Percentiles rank a stretch among this genome's conserved stretches.
Evolutionary conservation across 2,329 filamentous ascomycete species (phyloP).

Genomic region (Claviceps monticola): DNA sequence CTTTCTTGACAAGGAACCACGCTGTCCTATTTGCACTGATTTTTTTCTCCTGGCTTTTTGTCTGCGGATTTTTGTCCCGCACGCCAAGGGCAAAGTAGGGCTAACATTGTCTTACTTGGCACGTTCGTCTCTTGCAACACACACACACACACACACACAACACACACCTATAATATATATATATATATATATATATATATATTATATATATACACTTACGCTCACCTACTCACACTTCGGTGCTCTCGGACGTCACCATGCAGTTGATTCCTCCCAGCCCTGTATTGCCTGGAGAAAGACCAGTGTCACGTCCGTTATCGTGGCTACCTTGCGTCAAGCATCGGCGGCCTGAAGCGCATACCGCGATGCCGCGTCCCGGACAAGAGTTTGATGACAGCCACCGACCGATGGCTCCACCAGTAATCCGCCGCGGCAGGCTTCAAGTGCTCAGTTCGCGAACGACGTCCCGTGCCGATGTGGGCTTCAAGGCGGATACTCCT

Average conservation of each 20-base stretch:
- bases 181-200: neutral
- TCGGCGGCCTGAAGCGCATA: slow-evolving; percentile 6
- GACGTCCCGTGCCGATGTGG: neutral
- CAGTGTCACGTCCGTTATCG: slow-evolving; percentile 4
- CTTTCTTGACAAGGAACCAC: too few relatives aligned
- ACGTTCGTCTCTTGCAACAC: too few relatives aligned
- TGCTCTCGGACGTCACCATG: too few relatives aligned
- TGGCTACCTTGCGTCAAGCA: slow-evolving; percentile 12
- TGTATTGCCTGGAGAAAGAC: neutral
- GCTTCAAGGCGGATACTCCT: neutral
- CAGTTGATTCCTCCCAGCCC: too few relatives aligned
- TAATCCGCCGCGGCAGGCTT: neutral
- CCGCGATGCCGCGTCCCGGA: slow-evolving; percentile 18
- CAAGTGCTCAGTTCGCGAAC: neutral
- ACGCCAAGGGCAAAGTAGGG: too few relatives aligned
- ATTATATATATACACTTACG: neutral
- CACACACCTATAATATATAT: too few relatives aligned
- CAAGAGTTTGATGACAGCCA: slow-evolving; percentile 20
- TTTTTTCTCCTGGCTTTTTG: too few relatives aligned
- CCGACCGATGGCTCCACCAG: slow-evolving; percentile 8
- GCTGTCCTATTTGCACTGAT: too few relatives aligned
- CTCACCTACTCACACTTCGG: neutral
- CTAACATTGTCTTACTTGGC: too few relatives aligned
- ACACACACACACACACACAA: neutral
- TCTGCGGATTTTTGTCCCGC: too few relatives aligned